Evolutionary conservation across 2,329 filamentous ascomycete species (phyloP).

Genomic region (Xylaria sp.): DNA sequence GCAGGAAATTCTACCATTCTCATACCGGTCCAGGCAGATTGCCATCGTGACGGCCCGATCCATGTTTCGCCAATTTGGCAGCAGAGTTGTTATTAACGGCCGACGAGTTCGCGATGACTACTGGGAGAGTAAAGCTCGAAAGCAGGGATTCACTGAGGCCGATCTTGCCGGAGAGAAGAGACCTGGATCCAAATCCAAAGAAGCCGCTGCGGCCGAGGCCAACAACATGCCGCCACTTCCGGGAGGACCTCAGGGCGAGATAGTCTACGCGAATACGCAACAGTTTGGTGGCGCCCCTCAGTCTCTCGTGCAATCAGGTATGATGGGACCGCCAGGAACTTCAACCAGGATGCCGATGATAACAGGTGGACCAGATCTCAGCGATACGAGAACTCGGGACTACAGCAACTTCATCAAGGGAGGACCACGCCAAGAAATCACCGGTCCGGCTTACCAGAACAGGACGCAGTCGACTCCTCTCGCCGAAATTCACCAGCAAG

Average conservation of each 20-base stretch:
- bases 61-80: conserved; percentile 98
- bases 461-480: conserved; percentile 70
- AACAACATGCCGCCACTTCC: conserved; percentile 51
- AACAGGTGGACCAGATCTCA: conserved; percentile 71
- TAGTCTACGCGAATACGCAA: conserved; percentile 77
- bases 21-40: conserved; percentile 96
- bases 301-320: conserved; percentile 65
- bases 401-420: conserved; percentile 73
- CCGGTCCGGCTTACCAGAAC: conserved; percentile 83
- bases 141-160: conserved; percentile 96
- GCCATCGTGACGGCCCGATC: conserved; percentile 95
- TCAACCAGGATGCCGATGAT: conserved; percentile 77
- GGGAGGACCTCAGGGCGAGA: conserved; percentile 70
- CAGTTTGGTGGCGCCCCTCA: conserved; percentile 63
- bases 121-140: conserved; percentile 94
- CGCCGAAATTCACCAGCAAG: conserved; percentile 77
- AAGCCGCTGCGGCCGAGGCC: conserved; percentile 72
- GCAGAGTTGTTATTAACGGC: conserved; percentile 83
- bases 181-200: conserved; percentile 81
- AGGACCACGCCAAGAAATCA: conserved; percentile 82
- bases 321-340: conserved; percentile 61
- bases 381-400: conserved; percentile 71
- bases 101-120: conserved; percentile 94
- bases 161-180: conserved; percentile 94
- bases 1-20: conserved; percentile 94